Conservation (phyloP, 2,329 filamentous ascomycete genomes). For the Penicillium sclerotiorum region DNA sequence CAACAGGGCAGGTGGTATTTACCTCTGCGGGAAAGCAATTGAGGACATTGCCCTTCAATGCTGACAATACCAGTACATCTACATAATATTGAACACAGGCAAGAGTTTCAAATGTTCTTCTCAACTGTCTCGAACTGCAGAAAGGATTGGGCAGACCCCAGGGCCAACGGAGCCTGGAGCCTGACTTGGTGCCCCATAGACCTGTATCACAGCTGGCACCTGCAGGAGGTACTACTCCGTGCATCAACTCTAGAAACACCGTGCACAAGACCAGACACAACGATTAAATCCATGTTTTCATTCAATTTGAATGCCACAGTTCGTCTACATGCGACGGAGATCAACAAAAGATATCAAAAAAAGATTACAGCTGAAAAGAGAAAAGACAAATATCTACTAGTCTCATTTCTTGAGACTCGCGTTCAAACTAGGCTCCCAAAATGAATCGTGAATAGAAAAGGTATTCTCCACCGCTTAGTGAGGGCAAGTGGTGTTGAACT, state of each 20-base stretch:
- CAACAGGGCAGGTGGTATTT: too few relatives aligned
- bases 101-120: too few relatives aligned
- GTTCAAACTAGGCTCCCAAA: constrained; percentile 2
- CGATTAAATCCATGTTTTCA: constrained; percentile 9
- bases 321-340: constrained; percentile 9
- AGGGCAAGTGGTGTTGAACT: constrained; percentile 57
- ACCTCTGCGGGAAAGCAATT: too few relatives aligned
- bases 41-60: too few relatives aligned
- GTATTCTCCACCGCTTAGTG: constrained; percentile 10
- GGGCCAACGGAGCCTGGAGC: too few relatives aligned
- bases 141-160: too few relatives aligned
- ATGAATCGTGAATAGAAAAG: neutral
- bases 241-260: too few relatives aligned
- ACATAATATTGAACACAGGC: too few relatives aligned
- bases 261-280: neutral
- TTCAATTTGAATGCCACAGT: neutral
- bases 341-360: constrained; percentile 5
- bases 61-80: too few relatives aligned
- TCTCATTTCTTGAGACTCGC: neutral
- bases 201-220: neutral
- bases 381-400: constrained; percentile 1
- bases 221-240: too few relatives aligned
- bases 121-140: too few relatives aligned
- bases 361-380: constrained; percentile 18
- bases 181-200: too few relatives aligned